phyloP scores from a whole-genome alignment of 2,329 filamentous ascomycete genomes.

The Byssothecium circinans region DNA sequence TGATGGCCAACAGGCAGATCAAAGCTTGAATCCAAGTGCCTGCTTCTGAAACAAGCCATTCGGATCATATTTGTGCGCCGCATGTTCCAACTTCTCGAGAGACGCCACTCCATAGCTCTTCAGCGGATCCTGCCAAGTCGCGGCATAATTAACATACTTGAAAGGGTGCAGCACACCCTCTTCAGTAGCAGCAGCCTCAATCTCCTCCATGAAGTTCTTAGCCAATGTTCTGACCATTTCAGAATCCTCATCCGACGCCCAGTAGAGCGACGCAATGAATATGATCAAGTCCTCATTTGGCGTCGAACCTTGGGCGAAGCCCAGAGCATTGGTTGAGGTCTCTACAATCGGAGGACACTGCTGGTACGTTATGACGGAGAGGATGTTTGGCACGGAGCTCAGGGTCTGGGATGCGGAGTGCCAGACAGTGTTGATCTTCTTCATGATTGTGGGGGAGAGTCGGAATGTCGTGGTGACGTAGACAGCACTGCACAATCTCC shows the following conservation, averaged over 20 bases:
- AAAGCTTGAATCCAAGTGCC: conserved; percentile 1
- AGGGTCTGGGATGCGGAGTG: not conserved
- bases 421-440: not conserved
- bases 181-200: conserved; percentile 20
- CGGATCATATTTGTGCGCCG: conserved; percentile 3
- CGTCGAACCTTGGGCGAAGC: not conserved
- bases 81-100: not conserved
- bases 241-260: not conserved
- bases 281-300: not conserved
- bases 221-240: conserved; percentile 1
- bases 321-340: not conserved
- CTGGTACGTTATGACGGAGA: conserved; percentile 1
- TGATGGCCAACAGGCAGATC: no score
- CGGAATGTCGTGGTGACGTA: not conserved
- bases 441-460: conserved; percentile 7
- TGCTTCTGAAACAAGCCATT: conserved; percentile 14
- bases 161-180: conserved; percentile 19
- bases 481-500: not conserved
- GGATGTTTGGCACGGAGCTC: not conserved
- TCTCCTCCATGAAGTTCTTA: conserved; percentile 19
- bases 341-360: not conserved
- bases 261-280: not conserved
- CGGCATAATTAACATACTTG: conserved; percentile 33
- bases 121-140: conserved; percentile 6
- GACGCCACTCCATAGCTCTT: conserved; percentile 6